These are phyloP conservation scores for Candida oleophila DNA, from an alignment of 805 yeast species.

Conservation along the genomic window DNA sequence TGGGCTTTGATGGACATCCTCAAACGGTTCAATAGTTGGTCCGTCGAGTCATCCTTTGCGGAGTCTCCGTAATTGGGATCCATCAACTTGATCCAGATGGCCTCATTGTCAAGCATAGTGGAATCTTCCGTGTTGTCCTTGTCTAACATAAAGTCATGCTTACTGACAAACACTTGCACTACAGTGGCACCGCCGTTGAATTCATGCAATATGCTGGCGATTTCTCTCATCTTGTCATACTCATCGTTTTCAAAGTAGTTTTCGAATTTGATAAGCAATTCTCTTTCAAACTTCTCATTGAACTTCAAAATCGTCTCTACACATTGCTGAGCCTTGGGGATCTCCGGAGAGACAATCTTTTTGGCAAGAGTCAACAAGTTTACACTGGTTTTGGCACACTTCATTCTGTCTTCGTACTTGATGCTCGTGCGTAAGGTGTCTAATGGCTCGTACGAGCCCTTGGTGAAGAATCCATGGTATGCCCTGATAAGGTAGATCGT, in stretches of 20 bases:
- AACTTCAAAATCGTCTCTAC: conserved; percentile 57
- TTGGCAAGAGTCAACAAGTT: conserved; percentile 63
- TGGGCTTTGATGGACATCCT: conserved; percentile 65
- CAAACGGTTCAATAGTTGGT: conserved; percentile 50
- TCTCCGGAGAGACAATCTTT: conserved; percentile 57
- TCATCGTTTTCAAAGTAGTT: conserved; percentile 71
- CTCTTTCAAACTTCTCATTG: conserved; percentile 74
- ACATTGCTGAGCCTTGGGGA: conserved; percentile 43
- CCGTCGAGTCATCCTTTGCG: conserved; percentile 52
- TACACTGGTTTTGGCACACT: conserved; percentile 68
- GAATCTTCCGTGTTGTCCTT: conserved; percentile 24
- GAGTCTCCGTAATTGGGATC: conserved; percentile 55
- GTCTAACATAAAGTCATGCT: conserved; percentile 66
- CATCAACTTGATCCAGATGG: conserved; percentile 57
- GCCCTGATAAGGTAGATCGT: conserved; percentile 73
- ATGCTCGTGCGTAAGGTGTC: conserved; percentile 54
- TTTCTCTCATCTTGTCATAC: conserved; percentile 68
- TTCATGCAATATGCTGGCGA: conserved; percentile 70
- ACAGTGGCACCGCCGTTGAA: conserved; percentile 86
- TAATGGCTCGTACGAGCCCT: conserved; percentile 53
- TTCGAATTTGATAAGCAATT: conserved; percentile 67
- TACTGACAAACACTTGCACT: conserved; percentile 76
- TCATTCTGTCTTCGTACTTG: conserved; percentile 49
- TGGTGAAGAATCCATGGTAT: conserved; percentile 72
- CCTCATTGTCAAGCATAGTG: conserved; percentile 40